phyloP scores from a whole-genome alignment of 192 early-diverging fungal species.

The Martensiomyces pterosporus region DNA sequence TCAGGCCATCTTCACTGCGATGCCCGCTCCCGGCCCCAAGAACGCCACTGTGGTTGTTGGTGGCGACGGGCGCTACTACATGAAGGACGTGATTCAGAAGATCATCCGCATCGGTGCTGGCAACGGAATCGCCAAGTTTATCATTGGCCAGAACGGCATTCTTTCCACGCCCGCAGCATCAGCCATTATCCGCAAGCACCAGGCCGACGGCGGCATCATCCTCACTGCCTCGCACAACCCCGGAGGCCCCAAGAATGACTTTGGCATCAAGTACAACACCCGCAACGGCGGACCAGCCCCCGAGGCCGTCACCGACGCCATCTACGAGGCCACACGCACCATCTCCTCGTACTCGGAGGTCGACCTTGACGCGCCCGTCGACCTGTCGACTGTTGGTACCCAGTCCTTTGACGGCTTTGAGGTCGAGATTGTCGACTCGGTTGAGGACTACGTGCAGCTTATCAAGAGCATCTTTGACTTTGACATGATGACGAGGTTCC shows the following conservation, averaged over 20 bases:
- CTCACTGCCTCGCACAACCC: slow-evolving; percentile 99
- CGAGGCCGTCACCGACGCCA: slow-evolving; percentile 89
- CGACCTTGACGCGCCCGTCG: slow-evolving; percentile 49
- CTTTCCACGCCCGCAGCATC: slow-evolving; percentile 95
- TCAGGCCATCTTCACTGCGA: slow-evolving; percentile 81
- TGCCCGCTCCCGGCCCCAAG: slow-evolving; percentile 69
- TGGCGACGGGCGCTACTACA: slow-evolving; percentile 93
- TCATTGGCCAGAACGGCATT: slow-evolving; percentile 90
- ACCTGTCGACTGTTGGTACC: slow-evolving; percentile 67
- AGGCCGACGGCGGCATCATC: slow-evolving; percentile 92
- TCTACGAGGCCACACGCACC: slow-evolving; percentile 77
- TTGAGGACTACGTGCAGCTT: slow-evolving; percentile 81
- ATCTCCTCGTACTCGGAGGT: slow-evolving; percentile 65
- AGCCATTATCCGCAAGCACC: slow-evolving; percentile 81
- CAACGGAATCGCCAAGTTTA: slow-evolving; percentile 79
- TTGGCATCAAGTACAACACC: slow-evolving; percentile 98
- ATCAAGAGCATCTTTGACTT: slow-evolving; percentile 94
- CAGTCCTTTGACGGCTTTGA: slow-evolving; percentile 58
- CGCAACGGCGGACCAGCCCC: slow-evolving; percentile 96
- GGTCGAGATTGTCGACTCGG: slow-evolving; percentile 86
- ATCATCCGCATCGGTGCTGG: slow-evolving; percentile 86
- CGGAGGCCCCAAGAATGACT: slow-evolving; percentile 95
- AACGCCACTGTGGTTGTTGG: slow-evolving; percentile 87
- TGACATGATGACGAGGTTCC: slow-evolving; percentile 73
- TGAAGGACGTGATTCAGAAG: slow-evolving; percentile 77